These are phyloP conservation scores for Rhodotorula paludigena DNA, from an alignment of 768 basidiomycete species.

Conservation along the genomic window DNA sequence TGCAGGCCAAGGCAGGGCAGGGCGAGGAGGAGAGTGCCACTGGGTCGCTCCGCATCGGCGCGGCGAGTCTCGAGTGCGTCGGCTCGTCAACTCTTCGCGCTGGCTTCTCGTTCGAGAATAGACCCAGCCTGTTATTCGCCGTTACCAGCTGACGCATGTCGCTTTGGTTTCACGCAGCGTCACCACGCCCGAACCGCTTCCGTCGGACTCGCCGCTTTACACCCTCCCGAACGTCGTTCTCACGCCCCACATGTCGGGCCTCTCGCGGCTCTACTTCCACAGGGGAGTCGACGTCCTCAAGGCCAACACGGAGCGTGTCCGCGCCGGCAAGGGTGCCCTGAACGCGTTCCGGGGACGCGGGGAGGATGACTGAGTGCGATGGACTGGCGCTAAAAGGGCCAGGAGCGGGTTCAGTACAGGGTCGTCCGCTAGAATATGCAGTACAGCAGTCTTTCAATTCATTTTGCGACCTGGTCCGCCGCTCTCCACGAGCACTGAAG, in stretches of 20 bases:
- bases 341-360: constrained; percentile 25
- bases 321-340: constrained; percentile 38
- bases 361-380: constrained; percentile 18
- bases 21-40: constrained; percentile 8
- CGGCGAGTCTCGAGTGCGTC: constrained; percentile 15
- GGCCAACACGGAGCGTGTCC: constrained; percentile 43
- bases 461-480: no score
- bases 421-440: no score
- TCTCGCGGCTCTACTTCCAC: constrained; percentile 45
- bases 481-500: no score
- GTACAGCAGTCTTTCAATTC: no score
- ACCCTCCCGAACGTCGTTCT: constrained; percentile 46
- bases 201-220: constrained; percentile 45
- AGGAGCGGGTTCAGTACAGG: no score
- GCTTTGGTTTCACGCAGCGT: constrained; percentile 45
- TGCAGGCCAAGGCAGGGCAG: neutral
- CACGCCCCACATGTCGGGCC: constrained; percentile 48
- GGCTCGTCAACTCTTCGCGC: neutral
- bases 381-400: no score
- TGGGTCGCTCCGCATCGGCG: constrained; percentile 25
- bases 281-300: constrained; percentile 45
- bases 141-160: constrained; percentile 38
- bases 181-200: constrained; percentile 49
- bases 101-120: no score
- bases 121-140: no score